Conservation (phyloP, 345 rosid species). For the Euphorbia pulcherrima region DNA sequence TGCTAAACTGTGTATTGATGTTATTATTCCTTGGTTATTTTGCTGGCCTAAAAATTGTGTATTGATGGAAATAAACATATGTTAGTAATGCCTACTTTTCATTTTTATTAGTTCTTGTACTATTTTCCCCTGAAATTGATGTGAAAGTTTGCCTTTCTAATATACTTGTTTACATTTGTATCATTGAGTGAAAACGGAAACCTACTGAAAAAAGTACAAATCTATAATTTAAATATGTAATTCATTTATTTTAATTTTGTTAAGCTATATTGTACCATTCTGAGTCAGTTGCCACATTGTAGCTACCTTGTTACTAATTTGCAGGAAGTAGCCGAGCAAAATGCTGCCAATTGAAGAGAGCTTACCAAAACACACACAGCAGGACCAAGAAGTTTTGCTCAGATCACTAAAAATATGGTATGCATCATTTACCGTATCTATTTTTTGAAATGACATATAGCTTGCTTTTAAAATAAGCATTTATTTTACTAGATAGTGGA, state of each 20-base stretch:
- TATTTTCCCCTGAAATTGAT: not conserved
- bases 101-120: not conserved
- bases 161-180: not conserved
- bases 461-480: no score
- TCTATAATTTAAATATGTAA: not conserved
- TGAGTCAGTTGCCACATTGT: slow-evolving; percentile 26
- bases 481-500: no score
- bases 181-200: not conserved
- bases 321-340: no score
- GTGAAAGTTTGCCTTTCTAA: not conserved
- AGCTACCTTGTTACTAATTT: slow-evolving; percentile 36
- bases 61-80: not conserved
- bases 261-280: not conserved
- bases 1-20: not conserved
- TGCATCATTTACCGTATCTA: no score
- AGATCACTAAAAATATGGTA: no score
- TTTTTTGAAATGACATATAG: no score
- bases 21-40: not conserved
- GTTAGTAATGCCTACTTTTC: not conserved
- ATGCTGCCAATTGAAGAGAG: no score
- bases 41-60: not conserved
- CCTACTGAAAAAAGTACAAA: not conserved
- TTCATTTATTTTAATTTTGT: not conserved
- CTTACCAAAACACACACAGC: no score
- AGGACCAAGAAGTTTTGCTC: no score